Base-by-base conservation (phyloP, 306 rosid genomes). In the Phaseolus lunatus region DNA sequence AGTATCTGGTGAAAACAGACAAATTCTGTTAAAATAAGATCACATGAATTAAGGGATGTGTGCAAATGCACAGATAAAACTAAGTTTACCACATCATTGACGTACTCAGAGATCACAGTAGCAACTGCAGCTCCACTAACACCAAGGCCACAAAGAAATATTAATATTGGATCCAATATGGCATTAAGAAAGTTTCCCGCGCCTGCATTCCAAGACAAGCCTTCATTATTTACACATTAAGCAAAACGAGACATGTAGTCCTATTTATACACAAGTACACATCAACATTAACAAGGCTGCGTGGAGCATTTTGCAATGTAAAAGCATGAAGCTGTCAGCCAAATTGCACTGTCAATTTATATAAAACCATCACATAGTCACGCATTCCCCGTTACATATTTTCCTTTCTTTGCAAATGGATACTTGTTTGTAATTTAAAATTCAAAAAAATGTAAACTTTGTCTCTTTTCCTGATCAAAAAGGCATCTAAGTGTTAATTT, bases 61-160 rank as follows among this genome's bases (percentile, higher is more conserved):
- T 73, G 88, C 87, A 67, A 81, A 79, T 57, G 80, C 86, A 80
- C 78, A 79, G 35, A 73, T 67, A 78, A 73, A 70, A 78, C 80
- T 73, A 89, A 88, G 86, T 90, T 95, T 92, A 92, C 92, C 96
- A 91, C 96, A 90, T 88, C 80, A 37, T 67, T 73, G 93, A 92
- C 96, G 72, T 92, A 95, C 97, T 95, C 97, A 88, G 97, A 90
- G 59, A 87, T 92, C 92, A 92, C 95, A 0, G 91, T 90, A 68
- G 99, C 80, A 79, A 87, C 53, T 15, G 97, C 99, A 70, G 97
- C 98, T 75, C 98, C 98, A 11, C 87, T 74, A 80, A 95, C 64
- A 59, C 98, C 98, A 79, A 95, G 64, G 73, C 89, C 90, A 62
- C 72, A 77, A 72, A 47, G 53, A 82, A 90, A 92, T 75, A 95